These are phyloP conservation scores for Pestalotiopsis sp. DNA, from an alignment of 2,329 filamentous ascomycete species.

Conservation along the genomic window DNA sequence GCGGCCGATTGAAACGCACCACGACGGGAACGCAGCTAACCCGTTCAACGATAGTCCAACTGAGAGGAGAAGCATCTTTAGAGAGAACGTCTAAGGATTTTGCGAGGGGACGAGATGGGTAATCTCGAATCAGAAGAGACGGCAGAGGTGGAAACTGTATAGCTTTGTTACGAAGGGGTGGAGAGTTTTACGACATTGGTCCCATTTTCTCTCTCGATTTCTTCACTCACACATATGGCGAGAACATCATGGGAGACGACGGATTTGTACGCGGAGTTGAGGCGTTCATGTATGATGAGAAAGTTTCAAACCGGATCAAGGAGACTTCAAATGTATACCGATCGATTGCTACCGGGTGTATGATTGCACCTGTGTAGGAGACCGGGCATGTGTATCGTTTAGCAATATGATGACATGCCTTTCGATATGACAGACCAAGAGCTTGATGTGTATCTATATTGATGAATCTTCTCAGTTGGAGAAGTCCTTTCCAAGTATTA, in stretches of 20 bases:
- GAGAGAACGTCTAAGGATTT: conserved; percentile 61
- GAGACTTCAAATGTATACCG: background rate
- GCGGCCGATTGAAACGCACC: conserved; percentile 63
- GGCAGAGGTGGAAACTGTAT: background rate
- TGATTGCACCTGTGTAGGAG: too few species aligned
- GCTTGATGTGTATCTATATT: too few species aligned
- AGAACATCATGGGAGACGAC: background rate
- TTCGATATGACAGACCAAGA: too few species aligned
- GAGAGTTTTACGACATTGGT: background rate
- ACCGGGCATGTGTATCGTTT: too few species aligned
- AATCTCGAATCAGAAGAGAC: background rate
- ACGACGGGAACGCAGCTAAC: conserved; percentile 34
- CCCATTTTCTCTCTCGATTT: background rate
- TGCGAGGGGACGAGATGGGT: conserved; percentile 11
- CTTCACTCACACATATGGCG: background rate
- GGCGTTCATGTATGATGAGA: conserved; percentile 10
- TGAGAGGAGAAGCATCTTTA: conserved; percentile 70
- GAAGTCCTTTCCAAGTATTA: background rate
- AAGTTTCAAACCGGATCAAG: background rate
- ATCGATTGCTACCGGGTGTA: background rate
- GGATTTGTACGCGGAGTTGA: conserved; percentile 3
- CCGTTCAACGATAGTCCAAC: conserved; percentile 59
- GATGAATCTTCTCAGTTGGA: too few species aligned
- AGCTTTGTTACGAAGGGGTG: background rate
- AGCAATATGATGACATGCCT: too few species aligned